Evolutionary conservation across 768 basidiomycete species (phyloP).

Genomic region (Suillus luteus): DNA sequence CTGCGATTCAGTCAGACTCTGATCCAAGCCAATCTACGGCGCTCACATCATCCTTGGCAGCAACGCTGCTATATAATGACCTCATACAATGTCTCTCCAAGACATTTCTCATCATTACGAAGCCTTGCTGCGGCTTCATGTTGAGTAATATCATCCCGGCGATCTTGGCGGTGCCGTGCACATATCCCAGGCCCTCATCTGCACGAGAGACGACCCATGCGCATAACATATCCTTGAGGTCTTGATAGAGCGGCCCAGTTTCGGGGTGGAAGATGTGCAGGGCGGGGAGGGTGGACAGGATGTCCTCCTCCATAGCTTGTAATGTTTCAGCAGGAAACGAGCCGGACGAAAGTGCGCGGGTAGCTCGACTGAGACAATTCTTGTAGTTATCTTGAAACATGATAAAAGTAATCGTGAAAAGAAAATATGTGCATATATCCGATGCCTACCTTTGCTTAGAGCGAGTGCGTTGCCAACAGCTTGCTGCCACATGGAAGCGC

Average conservation of each 20-base stretch:
- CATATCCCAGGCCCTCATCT: constrained; percentile 81
- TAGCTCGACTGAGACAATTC: constrained; percentile 71
- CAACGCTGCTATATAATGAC: constrained; percentile 77
- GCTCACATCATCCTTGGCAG: constrained; percentile 78
- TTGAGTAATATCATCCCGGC: constrained; percentile 88
- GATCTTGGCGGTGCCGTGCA: constrained; percentile 64
- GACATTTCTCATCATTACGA: constrained; percentile 83
- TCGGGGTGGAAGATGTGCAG: constrained; percentile 80
- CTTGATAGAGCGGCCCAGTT: constrained; percentile 77
- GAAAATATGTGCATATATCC: neutral
- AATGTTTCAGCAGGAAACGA: constrained; percentile 67
- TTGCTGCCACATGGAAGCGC: constrained; percentile 80
- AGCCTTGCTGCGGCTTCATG: constrained; percentile 73
- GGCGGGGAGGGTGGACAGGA: constrained; percentile 68
- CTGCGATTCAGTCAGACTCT: constrained; percentile 30
- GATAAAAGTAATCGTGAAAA: constrained; percentile 8
- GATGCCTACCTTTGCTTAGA: constrained; percentile 69
- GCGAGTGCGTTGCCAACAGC: constrained; percentile 85
- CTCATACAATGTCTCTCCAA: constrained; percentile 83
- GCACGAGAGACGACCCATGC: constrained; percentile 88
- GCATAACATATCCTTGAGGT: constrained; percentile 80
- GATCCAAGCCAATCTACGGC: constrained; percentile 15
- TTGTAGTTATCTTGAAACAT: constrained; percentile 63
- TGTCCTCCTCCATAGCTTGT: constrained; percentile 71
- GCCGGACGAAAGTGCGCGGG: constrained; percentile 63